Base-by-base conservation (phyloP, 208 protist species). In the Leishmania arabica region DNA sequence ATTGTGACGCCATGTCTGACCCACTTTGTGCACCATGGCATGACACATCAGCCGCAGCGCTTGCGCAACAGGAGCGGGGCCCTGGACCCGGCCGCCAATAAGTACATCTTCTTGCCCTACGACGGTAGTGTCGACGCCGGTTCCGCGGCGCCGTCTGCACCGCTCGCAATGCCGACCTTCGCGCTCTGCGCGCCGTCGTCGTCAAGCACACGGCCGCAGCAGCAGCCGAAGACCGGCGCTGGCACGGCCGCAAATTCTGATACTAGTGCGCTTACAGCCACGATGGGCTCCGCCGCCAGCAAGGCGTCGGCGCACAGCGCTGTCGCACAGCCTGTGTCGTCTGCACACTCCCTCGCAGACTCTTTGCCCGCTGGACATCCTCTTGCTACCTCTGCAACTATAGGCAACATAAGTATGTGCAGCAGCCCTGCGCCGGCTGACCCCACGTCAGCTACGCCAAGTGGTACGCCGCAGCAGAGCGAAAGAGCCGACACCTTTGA, bases 1-100 rank as follows among this genome's bases (percentile, higher is more conserved):
- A 81, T 91, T 9, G 92, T 97, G 19, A 89, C 88, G 27, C 95
- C 92, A n/a, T 91, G 89, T 9, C 79, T 96, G 40, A 75, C 86
- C 15, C 88, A 95, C 75, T 91, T 96, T 60, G 78, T 95, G 11
- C 79, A 84, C 40, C 70, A 90, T 56, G 80, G 78, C 62, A 86
- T 93, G 82, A 47, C 76, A 21, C 37, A 85, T 58, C 75, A 76
- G 77, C 53, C 68, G 77, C 27, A 40, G 54, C 37, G 40, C 49
- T 27, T 24, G 40, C 42, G 58, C 37, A 37, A 45, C 54, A 70
- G 27, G 40, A 69, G 80, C 47, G 84, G 70, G 34, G 85, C 80
- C 17, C 75, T 80, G 60, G 78, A 86, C 71, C 82, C 80, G 24
- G 75, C n/a, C 53, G 82, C 81, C 31, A 79, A 60, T 15, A 83